Evolutionary conservation across 2,329 filamentous ascomycete genomes (phyloP).

Genomic region (Xylariaceae sp.): DNA sequence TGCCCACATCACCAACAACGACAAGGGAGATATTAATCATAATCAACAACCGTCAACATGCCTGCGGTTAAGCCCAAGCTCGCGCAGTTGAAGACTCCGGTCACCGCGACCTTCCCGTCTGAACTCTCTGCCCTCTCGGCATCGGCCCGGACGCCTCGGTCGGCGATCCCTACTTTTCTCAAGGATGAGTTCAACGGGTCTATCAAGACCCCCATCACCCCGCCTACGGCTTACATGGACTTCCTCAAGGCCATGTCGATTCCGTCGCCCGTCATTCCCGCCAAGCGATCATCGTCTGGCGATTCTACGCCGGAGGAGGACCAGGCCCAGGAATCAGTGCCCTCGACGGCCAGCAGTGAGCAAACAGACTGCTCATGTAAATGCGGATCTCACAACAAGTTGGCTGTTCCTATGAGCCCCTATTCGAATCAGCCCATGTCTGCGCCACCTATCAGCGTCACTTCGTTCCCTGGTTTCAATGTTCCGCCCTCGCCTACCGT

Average conservation of each 20-base stretch:
- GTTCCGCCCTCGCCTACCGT: conserved; percentile 71
- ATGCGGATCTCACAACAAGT: conserved; percentile 42
- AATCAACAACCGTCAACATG: conserved; percentile 39
- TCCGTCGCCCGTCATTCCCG: conserved; percentile 60
- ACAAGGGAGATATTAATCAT: conserved; percentile 2
- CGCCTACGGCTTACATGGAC: conserved; percentile 83
- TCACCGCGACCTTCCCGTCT: conserved; percentile 58
- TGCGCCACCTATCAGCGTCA: conserved; percentile 54
- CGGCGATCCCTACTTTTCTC: conserved; percentile 53
- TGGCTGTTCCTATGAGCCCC: conserved; percentile 46
- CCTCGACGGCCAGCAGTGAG: conserved; percentile 54
- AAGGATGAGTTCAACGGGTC: conserved; percentile 58
- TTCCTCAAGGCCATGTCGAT: conserved; percentile 82
- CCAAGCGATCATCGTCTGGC: conserved; percentile 48
- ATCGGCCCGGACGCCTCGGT: conserved; percentile 66
- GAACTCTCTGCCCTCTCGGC: conserved; percentile 58
- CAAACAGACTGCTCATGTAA: conserved; percentile 53
- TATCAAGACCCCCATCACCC: conserved; percentile 81
- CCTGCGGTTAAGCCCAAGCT: conserved; percentile 54
- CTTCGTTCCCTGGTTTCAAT: conserved; percentile 61
- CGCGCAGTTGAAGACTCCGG: conserved; percentile 56
- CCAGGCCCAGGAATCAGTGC: conserved; percentile 39
- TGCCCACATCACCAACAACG: conserved; percentile 11
- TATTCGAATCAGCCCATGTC: conserved; percentile 53
- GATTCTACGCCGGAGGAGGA: conserved; percentile 46